Base-by-base conservation (phyloP, 1,284 basidiomycete genomes). In the Melampsora larici-populina region DNA sequence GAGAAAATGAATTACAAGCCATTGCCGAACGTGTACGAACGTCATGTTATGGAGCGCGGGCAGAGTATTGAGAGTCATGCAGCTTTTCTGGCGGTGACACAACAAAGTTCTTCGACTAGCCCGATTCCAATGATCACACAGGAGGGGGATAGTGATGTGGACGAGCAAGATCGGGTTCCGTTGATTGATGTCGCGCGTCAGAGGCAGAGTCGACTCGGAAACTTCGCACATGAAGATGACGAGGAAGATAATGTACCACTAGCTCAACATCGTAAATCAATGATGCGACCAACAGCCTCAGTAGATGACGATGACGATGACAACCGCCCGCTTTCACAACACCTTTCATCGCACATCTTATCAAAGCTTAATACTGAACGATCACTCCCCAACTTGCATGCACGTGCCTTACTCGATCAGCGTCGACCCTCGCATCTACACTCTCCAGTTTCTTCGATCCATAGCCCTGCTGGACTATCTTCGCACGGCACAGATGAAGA, bases 161-260 rank as follows among this genome's bases (percentile, higher is more conserved):
- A 75, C 15, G n/a, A 55, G 13, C 63, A 67, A 60, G 55, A 60
- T 26, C 24, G 55, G 55, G 11, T 60, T 24, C 55, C 55, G 6
- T 31, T 60, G 29, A 60, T 60, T 24, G 55, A 60, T 31, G n/a
- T 60, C 3, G 55, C 55, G 29, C 55, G 55, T 60, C 55, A 60
- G 18, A 60, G 55, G 29, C n/a, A 31, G n/a, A 60, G 55, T 60
- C 55, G 29, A 60, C n/a, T 60, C 8, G 55, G 21, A 60, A 31
- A 13, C 55, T 11, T 26, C 1, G 11, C 11, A 60, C 24, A 60
- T 60, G 55, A 26, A 43, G 48, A 55, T 6, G 64, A 67, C 7
- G 63, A 67, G 46, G 73, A 75, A 29, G 73, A 75, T 60, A 51
- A 75, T 43, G 66, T 77, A 36, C 74, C 74, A n/a, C 66, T 77